Evolutionary conservation across 1,139 yeast genomes (phyloP), one percentile per base, ranked within the genome.

Genomic region (Geotrichum bryndzae): DNA sequence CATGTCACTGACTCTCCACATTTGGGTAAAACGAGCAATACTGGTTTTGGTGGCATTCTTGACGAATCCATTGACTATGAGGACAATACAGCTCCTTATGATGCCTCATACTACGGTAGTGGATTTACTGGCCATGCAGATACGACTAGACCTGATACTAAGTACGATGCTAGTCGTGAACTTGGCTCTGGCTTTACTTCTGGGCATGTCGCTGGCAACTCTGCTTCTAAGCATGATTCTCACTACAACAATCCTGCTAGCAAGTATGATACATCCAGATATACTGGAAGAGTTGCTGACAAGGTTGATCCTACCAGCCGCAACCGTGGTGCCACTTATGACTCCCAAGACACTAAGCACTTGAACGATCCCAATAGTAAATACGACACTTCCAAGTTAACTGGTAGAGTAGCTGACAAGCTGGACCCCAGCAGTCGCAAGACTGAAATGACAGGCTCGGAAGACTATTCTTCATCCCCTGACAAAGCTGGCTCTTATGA

Each of bases 201-300:
- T 50, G 35, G 54, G 25, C 13, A 41, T 29, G 18, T 53, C 18
- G 15, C 60, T 31, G 52, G 46, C 1, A 11, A 18, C 29, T 31
- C 48, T 56, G 29, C 59, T 35, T 25, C 58, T 46, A 23, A 54
- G 41, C 25, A 29, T 23, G 45, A 41, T 41, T 41, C 48, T 23
- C 48, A 41, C 22, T 41, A n/a, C 48, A 41, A 41, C 22, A 23
- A 41, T 41, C 48, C 48, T 41, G 8, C 48, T n/a, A 41, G 48
- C 41, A 53, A 53, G 48, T 53, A 53, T 13, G 56, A 53, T 8
- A 53, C 56, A n/a, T 46, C 53, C n/a, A 55, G 33, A 8, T 5
- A 23, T n/a, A 31, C 33, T 50, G 58, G 58, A 25, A 31, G 54
- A 18, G 48, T 33, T 31, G 58, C 58, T 22, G 50, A 56, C 48